These are phyloP conservation scores for Saccharomycopsis vini DNA, from an alignment of 805 yeast genomes.

Conservation along the genomic window DNA sequence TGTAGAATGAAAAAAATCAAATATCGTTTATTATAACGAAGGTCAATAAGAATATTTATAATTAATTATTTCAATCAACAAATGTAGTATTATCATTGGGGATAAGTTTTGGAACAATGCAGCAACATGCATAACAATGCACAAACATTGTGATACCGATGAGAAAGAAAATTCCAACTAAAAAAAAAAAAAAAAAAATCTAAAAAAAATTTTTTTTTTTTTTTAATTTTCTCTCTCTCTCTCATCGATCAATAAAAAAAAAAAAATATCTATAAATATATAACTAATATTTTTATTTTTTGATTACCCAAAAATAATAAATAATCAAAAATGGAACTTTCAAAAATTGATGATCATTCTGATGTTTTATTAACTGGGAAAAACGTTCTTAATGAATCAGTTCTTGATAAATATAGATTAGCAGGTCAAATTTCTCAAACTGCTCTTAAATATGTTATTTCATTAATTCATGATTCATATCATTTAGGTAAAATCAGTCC, in stretches of 20 bases:
- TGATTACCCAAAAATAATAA: background rate
- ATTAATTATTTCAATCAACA: too few species aligned
- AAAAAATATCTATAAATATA: background rate
- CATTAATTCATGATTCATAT: constrained; percentile 64
- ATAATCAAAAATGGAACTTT: constrained; percentile 64
- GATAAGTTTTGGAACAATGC: too few species aligned
- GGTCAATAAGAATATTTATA: too few species aligned
- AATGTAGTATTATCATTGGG: too few species aligned
- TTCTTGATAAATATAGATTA: constrained; percentile 72
- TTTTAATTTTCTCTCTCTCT: too few species aligned
- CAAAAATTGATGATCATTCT: constrained; percentile 66
- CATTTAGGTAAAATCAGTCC: constrained; percentile 43
- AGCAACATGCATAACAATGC: background rate
- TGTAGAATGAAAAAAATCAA: too few species aligned
- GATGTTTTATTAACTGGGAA: constrained; percentile 63
- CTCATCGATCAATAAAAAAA: too few species aligned
- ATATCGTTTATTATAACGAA: too few species aligned
- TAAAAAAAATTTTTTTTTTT: too few species aligned
- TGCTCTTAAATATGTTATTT: constrained; percentile 55
- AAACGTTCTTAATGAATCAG: constrained; percentile 52
- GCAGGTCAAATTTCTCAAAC: constrained; percentile 90
- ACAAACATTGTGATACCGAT: background rate
- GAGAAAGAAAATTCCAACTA: background rate
- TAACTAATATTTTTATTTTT: background rate
- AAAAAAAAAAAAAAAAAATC: background rate